Evolutionary conservation across 2,329 filamentous ascomycete genomes (phyloP), one percentile per base, ranked within the genome.

Genomic region (Venturia asperata): DNA sequence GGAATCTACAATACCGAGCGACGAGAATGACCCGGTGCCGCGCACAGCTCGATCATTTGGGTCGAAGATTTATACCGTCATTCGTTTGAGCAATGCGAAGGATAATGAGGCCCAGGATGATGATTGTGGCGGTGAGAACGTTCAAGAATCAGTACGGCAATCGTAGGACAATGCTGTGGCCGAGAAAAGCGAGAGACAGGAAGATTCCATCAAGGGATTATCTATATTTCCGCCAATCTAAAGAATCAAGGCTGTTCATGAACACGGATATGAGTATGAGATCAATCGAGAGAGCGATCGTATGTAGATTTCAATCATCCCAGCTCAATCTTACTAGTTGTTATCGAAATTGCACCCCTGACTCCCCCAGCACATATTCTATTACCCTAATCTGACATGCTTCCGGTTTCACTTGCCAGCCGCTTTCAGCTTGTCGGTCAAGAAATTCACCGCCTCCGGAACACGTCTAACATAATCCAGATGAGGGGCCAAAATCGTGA

Each of bases 401-500:
- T 7, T 5, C 34, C 9, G 24, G 1, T 5, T 24, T 55, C 17
- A 61, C 21, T 61, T 61, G 11, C 61, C 39, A 37, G 45, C 62
- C 15, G 67, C 67, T n/a, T 61, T 41, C n/a, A 68, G 62, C 21
- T 63, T 67, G 17, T 58, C 62, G n/a, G 47, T 39, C 67, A 75
- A 68, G 63, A 74, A 75, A 43, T 65, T 24, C 0, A 73, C 72
- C 2, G 73, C 74, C 34, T 69, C 66, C 0, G 66, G 66, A 0
- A 69, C 67, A 21, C 72, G 72, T 39, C 42, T 27, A 9, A 39
- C 56, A 60, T 77, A 77, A 4, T 69, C 69, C 42, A 76, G 69
- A 66, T 77, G 75, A 42, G 72, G 70, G 0, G 70, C 68, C 17
- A 72, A 72, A 30, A 77, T 72, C 1, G 68, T 66, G 49, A 77